These are phyloP conservation scores for Colletotrichum endophyticum DNA, from an alignment of 2,329 filamentous ascomycete species.

Conservation along the genomic window DNA sequence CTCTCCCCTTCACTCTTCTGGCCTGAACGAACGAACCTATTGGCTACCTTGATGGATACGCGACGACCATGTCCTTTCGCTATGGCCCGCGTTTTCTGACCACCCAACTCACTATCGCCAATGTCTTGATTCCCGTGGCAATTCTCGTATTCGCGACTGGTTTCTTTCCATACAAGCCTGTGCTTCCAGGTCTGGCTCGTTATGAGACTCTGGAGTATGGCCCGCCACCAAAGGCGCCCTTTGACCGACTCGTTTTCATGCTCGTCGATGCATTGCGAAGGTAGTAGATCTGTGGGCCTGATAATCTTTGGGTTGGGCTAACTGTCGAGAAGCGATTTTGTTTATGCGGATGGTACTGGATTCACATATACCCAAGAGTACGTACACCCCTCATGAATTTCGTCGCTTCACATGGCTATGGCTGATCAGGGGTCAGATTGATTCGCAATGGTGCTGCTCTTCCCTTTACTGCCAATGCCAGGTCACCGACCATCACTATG, in stretches of 20 bases:
- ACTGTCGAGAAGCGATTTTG: conserved; percentile 78
- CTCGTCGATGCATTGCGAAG: conserved; percentile 94
- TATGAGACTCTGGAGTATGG: conserved; percentile 64
- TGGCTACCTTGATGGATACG: conserved; percentile 18
- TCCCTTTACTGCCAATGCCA: conserved; percentile 93
- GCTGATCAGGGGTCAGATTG: conserved; percentile 58
- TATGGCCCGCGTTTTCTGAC: conserved; percentile 1
- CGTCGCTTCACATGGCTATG: background rate
- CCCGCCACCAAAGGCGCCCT: conserved; percentile 68
- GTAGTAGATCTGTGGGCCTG: conserved; percentile 45
- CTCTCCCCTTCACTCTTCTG: background rate
- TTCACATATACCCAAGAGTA: conserved; percentile 91
- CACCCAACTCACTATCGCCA: conserved; percentile 66
- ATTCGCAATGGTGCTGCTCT: conserved; percentile 84
- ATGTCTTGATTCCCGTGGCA: conserved; percentile 77
- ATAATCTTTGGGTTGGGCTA: background rate
- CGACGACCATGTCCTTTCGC: conserved; percentile 10
- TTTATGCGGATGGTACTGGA: conserved; percentile 80
- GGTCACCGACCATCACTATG: conserved; percentile 98
- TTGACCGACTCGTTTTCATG: conserved; percentile 95
- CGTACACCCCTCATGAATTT: conserved; percentile 22
- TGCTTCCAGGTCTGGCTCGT: conserved; percentile 82
- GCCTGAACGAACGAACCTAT: background rate
- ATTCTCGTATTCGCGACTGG: conserved; percentile 82
- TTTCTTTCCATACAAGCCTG: conserved; percentile 98